Evolutionary conservation across 805 yeast species (phyloP).

Genomic region (Lipomyces mesembrius): DNA sequence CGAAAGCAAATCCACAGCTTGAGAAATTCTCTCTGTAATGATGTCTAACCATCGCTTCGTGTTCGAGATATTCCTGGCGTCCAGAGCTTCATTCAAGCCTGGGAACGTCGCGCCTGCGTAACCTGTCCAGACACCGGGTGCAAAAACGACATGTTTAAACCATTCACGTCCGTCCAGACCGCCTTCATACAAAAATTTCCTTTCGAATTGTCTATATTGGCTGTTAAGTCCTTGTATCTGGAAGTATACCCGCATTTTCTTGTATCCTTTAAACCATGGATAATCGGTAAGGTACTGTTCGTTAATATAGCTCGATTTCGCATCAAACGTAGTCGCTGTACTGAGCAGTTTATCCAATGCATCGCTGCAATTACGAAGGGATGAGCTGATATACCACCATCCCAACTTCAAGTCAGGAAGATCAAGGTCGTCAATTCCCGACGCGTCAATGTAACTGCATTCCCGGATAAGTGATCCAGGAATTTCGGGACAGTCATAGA

Average conservation of each 20-base stretch:
- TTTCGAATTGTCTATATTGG: conserved; percentile 52
- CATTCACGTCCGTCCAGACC: conserved; percentile 59
- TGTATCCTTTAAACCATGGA: conserved; percentile 73
- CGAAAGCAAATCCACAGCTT: conserved; percentile 47
- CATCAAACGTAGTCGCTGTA: conserved; percentile 54
- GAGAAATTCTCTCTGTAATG: conserved; percentile 36
- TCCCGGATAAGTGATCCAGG: conserved; percentile 10
- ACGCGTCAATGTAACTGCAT: conserved; percentile 7
- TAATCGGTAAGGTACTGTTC: conserved; percentile 62
- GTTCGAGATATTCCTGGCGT: conserved; percentile 50
- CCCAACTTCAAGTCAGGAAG: conserved; percentile 31
- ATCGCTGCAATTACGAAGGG: conserved; percentile 34
- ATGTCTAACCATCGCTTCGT: conserved; percentile 51
- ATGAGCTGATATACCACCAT: conserved; percentile 34
- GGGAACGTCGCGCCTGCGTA: conserved; percentile 64
- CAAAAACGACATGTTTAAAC: conserved; percentile 64
- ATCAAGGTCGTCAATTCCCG: conserved; percentile 10
- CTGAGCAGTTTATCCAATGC: conserved; percentile 39
- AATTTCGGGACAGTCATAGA: conserved; percentile 18
- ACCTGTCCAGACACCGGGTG: conserved; percentile 65
- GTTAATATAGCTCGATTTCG: conserved; percentile 54
- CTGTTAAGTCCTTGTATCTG: conserved; percentile 55
- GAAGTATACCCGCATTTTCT: conserved; percentile 63
- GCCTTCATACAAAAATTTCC: conserved; percentile 52
- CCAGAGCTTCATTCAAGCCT: conserved; percentile 59